Conservation (phyloP, 176 grass and related monocot genomes). For the Lolium rigidum region DNA sequence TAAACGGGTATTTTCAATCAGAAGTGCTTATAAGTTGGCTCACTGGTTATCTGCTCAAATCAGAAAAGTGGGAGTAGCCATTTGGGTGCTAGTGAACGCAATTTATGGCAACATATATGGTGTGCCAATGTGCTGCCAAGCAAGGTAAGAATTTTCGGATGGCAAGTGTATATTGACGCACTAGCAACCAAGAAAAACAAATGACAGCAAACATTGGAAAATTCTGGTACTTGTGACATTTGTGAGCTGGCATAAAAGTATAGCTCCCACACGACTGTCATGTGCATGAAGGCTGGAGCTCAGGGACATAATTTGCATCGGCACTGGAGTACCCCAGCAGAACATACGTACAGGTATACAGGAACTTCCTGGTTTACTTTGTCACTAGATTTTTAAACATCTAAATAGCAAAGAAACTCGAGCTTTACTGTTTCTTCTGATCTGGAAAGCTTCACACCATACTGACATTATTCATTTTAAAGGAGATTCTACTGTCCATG, state of each 20-base stretch:
- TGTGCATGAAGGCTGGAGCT: slow-evolving; percentile 1
- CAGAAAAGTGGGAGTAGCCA: background rate
- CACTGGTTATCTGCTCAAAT: background rate
- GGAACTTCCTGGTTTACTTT: background rate
- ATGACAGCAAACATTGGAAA: background rate
- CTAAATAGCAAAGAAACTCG: background rate
- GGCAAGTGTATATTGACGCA: background rate
- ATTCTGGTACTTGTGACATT: slow-evolving; percentile 1
- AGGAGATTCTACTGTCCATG: slow-evolving; percentile 1
- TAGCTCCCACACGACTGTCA: background rate
- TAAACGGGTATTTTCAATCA: background rate
- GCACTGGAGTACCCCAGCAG: background rate
- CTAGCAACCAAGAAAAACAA: background rate
- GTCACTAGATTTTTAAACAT: background rate
- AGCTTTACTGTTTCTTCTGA: background rate
- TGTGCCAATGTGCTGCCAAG: background rate
- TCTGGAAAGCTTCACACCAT: background rate
- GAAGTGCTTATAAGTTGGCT: background rate
- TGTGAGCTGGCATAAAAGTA: background rate
- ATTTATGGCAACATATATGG: background rate
- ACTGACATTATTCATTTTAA: background rate
- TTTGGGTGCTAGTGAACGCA: background rate
- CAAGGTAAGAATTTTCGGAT: background rate
- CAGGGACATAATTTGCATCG: background rate
- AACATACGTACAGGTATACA: slow-evolving; percentile 18